phyloP scores from a whole-genome alignment of 306 rosid genomes.

The Ochetophila trinervis region DNA sequence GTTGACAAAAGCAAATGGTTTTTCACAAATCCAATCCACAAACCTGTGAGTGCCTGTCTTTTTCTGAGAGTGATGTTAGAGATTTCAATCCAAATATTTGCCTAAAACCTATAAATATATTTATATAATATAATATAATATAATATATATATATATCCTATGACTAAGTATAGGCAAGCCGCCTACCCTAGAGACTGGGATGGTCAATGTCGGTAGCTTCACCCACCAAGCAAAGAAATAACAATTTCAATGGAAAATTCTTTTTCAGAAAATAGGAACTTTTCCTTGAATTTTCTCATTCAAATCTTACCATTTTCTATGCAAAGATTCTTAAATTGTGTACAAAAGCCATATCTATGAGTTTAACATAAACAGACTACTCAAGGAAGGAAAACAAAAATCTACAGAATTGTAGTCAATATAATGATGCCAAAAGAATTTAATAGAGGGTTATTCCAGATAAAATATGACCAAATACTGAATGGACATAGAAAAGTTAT shows the following conservation, averaged over 20 bases:
- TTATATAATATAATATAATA: too few species aligned
- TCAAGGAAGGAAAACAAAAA: too few species aligned
- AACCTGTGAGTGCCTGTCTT: conserved; percentile 26
- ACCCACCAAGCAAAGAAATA: conserved; percentile 22
- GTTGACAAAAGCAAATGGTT: conserved; percentile 28
- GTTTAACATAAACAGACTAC: too few species aligned
- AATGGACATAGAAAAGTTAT: conserved; percentile 15
- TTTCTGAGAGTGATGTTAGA: conserved; percentile 34
- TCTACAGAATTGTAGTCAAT: too few species aligned
- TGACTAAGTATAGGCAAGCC: conserved; percentile 7
- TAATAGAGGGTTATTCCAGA: background rate
- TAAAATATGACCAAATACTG: conserved; percentile 9
- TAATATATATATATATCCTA: too few species aligned
- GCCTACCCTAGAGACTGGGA: conserved; percentile 28
- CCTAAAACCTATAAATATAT: background rate
- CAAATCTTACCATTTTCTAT: conserved; percentile 4
- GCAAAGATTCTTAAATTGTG: background rate
- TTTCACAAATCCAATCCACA: conserved; percentile 11
- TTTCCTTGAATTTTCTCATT: conserved; percentile 30
- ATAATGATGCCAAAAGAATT: too few species aligned
- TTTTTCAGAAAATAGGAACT: conserved; percentile 20
- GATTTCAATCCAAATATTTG: too few species aligned
- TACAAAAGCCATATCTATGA: too few species aligned
- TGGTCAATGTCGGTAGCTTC: conserved; percentile 36
- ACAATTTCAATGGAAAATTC: conserved; percentile 6